These are phyloP conservation scores for Cytospora mali DNA, from an alignment of 2,329 filamentous ascomycete species.

Conservation along the genomic window DNA sequence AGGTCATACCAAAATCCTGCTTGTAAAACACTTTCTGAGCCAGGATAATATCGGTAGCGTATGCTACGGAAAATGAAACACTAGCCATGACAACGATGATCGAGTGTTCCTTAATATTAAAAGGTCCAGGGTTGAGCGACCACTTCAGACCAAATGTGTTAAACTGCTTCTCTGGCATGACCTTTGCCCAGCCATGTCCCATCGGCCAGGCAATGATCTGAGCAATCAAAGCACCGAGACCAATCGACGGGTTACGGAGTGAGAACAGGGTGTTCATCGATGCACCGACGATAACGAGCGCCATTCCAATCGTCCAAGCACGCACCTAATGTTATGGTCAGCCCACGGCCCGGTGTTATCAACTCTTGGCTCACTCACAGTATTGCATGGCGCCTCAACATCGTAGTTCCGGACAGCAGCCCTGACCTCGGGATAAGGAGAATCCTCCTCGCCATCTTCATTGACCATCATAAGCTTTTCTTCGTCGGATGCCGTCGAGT, in stretches of 20 bases:
- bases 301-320: constrained; percentile 65
- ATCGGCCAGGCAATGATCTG: constrained; percentile 67
- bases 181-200: constrained; percentile 61
- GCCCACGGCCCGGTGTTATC: not conserved
- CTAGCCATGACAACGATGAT: constrained; percentile 73
- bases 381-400: constrained; percentile 67
- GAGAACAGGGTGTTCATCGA: constrained; percentile 67
- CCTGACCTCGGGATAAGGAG: constrained; percentile 67
- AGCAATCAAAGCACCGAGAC: constrained; percentile 62
- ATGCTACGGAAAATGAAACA: constrained; percentile 69
- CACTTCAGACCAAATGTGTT: constrained; percentile 56
- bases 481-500: constrained; percentile 30
- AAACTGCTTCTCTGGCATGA: constrained; percentile 54
- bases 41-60: constrained; percentile 74
- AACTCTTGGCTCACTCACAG: constrained; percentile 47
- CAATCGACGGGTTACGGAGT: constrained; percentile 63
- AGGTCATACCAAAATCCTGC: constrained; percentile 66
- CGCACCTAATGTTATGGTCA: constrained; percentile 21
- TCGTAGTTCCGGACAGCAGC: constrained; percentile 67
- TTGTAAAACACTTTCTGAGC: constrained; percentile 74
- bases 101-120: constrained; percentile 71
- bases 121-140: constrained; percentile 67
- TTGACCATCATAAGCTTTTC: constrained; percentile 29
- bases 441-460: constrained; percentile 55
- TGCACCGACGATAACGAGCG: constrained; percentile 58